A percentile compares a stretch with the other conserved stretches of the same genome.
phyloP scores from a whole-genome alignment of 2,329 filamentous ascomycete species.

The Aspergillus piperis region DNA sequence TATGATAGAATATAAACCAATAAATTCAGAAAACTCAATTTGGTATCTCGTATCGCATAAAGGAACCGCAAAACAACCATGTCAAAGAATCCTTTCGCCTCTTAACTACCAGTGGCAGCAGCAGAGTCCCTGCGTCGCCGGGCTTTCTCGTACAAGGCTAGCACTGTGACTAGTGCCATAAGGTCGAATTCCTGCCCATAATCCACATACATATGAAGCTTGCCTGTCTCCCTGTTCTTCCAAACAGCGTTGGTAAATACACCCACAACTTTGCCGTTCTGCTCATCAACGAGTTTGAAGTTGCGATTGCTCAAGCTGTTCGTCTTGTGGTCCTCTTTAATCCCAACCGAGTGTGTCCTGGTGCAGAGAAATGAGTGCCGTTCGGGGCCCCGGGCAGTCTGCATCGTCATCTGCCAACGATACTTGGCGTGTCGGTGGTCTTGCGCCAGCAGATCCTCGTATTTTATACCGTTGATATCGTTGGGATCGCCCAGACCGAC shows the following conservation, averaged over 20 bases:
- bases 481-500: conserved; percentile 36
- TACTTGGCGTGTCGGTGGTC: conserved; percentile 28
- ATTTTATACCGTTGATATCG: conserved; percentile 24
- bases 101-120: conserved; percentile 13
- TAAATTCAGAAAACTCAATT: neutral
- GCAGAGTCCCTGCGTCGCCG: conserved; percentile 19
- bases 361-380: conserved; percentile 37
- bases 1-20: neutral
- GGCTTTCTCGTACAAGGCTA: conserved; percentile 30
- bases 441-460: conserved; percentile 34
- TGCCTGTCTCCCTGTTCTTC: conserved; percentile 34
- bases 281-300: conserved; percentile 38
- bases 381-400: conserved; percentile 1
- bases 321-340: conserved; percentile 25
- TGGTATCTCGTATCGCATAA: neutral
- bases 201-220: conserved; percentile 31
- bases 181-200: conserved; percentile 33
- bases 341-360: conserved; percentile 31
- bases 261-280: conserved; percentile 30
- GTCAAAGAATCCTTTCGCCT: neutral
- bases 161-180: conserved; percentile 31
- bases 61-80: neutral
- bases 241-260: conserved; percentile 34
- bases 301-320: conserved; percentile 26
- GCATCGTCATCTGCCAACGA: conserved; percentile 30